Conservation (phyloP, 2,329 filamentous ascomycete species). For the Decorospora gaudefroyi region DNA sequence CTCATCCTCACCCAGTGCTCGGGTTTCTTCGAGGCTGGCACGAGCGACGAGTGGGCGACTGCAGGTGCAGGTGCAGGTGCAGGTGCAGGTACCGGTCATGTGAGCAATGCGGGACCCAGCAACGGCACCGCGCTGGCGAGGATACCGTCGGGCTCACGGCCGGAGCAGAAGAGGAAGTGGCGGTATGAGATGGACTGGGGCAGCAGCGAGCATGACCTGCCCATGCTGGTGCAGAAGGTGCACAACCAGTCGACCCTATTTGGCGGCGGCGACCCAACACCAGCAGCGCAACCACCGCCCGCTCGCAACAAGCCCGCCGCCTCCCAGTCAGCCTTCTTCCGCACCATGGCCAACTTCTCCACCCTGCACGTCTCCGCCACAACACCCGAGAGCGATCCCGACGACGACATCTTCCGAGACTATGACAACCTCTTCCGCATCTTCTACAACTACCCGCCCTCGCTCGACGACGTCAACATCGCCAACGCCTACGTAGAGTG, state of each 20-base stretch:
- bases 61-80: no score
- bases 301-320: conserved; percentile 66
- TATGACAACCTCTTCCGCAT: conserved; percentile 96
- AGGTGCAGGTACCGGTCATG: no score
- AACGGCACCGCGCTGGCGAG: conserved; percentile 46
- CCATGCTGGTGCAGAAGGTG: conserved; percentile 85
- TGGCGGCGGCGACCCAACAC: conserved; percentile 55
- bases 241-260: conserved; percentile 59
- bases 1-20: conserved; percentile 88
- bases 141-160: conserved; percentile 47
- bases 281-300: conserved; percentile 54
- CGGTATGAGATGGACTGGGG: conserved; percentile 85
- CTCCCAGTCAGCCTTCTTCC: conserved; percentile 75
- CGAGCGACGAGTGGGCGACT: conserved; percentile 75
- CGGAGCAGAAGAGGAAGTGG: conserved; percentile 67
- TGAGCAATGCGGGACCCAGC: conserved; percentile 26
- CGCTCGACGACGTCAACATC: conserved; percentile 83
- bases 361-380: conserved; percentile 53
- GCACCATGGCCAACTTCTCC: conserved; percentile 81
- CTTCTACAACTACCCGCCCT: conserved; percentile 90
- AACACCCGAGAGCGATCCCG: conserved; percentile 60
- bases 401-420: conserved; percentile 78
- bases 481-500: conserved; percentile 92
- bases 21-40: conserved; percentile 89
- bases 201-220: conserved; percentile 70